phyloP scores from a whole-genome alignment of 208 protist species.

The Wallacemonas rigidus region DNA sequence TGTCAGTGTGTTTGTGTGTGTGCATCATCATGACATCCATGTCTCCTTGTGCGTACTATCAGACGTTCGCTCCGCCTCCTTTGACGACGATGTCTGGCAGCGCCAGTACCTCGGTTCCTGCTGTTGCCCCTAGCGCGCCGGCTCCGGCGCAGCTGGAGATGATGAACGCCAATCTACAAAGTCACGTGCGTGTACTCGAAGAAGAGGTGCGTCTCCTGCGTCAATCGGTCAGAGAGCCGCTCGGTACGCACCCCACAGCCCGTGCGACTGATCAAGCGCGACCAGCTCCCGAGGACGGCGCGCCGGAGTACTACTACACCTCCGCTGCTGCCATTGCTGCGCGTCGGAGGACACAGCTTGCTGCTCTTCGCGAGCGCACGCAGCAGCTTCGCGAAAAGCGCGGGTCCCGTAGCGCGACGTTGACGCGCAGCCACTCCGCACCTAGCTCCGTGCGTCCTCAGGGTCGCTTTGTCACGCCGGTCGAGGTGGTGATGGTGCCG shows the following conservation, averaged over 20 bases:
- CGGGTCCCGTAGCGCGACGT: not conserved
- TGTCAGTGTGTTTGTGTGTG: not conserved
- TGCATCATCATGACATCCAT: not conserved
- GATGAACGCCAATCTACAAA: conserved; percentile 29
- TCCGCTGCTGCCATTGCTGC: conserved; percentile 13
- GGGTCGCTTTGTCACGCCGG: conserved; percentile 8
- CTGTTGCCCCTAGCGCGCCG: too few species aligned
- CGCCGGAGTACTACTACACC: conserved; percentile 9
- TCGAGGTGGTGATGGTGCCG: conserved; percentile 16
- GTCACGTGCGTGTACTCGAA: conserved; percentile 64
- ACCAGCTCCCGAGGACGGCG: not conserved
- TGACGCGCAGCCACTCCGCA: not conserved
- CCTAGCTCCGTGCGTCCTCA: not conserved
- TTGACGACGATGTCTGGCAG: not conserved
- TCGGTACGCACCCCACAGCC: not conserved
- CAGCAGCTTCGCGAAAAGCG: not conserved
- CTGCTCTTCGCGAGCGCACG: conserved; percentile 3
- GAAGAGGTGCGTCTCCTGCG: conserved; percentile 58
- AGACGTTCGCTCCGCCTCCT: not conserved
- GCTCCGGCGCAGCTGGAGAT: not conserved
- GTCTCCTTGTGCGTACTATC: not conserved
- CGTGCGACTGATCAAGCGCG: too few species aligned
- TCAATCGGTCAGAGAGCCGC: not conserved
- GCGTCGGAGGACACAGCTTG: conserved; percentile 4
- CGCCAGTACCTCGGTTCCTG: not conserved